Evolutionary conservation across 306 rosid genomes (phyloP).

Genomic region (Vicia sativa): DNA sequence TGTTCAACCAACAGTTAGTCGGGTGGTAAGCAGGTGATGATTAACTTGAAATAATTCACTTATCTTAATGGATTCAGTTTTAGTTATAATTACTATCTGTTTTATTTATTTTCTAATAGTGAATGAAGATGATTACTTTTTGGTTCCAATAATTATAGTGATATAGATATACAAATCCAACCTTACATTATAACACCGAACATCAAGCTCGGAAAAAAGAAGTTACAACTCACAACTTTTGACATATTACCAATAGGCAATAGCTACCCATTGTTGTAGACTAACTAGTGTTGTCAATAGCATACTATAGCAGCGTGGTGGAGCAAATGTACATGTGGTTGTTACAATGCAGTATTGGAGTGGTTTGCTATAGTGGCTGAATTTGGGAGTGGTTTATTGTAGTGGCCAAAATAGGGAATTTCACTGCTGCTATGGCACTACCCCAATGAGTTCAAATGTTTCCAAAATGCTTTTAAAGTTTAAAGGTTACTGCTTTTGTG

Average conservation of each 20-base stretch:
- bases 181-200: neutral
- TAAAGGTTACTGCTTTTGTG: neutral
- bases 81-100: conserved; percentile 20
- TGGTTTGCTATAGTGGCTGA: neutral
- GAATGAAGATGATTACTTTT: conserved; percentile 7
- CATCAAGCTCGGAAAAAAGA: conserved; percentile 10
- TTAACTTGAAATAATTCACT: conserved; percentile 35
- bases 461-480: neutral
- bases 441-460: neutral
- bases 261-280: conserved; percentile 6
- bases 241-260: conserved; percentile 7
- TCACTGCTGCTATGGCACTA: neutral
- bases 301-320: neutral
- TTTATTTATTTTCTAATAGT: conserved; percentile 5
- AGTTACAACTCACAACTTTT: conserved; percentile 5
- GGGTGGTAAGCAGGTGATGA: conserved; percentile 83
- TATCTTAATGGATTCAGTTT: conserved; percentile 26
- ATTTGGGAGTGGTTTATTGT: neutral
- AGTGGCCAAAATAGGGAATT: neutral
- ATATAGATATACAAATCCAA: neutral
- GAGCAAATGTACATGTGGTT: neutral
- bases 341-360: neutral
- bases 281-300: neutral
- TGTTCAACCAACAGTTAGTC: conserved; percentile 87
- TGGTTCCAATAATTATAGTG: conserved; percentile 8